phyloP scores from a whole-genome alignment of 1,139 yeast species.

The Geotrichum candidum region DNA sequence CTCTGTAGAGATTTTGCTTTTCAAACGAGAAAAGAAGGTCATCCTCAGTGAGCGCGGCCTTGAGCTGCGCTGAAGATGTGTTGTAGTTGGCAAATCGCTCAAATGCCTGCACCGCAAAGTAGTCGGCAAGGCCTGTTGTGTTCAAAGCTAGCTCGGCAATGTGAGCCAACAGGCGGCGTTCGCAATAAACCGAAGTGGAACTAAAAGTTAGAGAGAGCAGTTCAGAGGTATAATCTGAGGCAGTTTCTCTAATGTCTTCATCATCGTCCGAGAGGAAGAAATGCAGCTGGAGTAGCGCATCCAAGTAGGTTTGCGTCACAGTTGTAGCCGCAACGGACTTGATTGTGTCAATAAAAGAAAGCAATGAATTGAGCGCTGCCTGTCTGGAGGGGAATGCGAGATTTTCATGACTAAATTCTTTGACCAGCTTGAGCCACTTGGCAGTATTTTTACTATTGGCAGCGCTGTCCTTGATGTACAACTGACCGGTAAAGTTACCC shows the following conservation, averaged over 20 bases:
- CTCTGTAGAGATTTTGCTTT: conserved; percentile 47
- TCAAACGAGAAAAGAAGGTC: conserved; percentile 45
- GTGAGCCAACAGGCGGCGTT: conserved; percentile 22
- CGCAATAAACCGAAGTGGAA: conserved; percentile 33
- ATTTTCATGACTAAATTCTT: conserved; percentile 39
- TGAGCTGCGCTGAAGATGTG: conserved; percentile 17
- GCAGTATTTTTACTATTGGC: conserved; percentile 14
- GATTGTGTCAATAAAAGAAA: conserved; percentile 27
- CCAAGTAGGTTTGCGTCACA: conserved; percentile 2
- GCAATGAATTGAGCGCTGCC: conserved; percentile 45
- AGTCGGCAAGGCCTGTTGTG: neutral
- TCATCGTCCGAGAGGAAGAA: conserved; percentile 57
- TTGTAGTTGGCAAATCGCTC: neutral
- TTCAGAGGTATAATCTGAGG: conserved; percentile 22
- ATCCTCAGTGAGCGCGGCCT: conserved; percentile 21
- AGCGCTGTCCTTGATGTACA: neutral
- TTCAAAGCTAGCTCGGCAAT: conserved; percentile 3
- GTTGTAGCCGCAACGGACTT: neutral
- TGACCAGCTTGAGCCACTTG: conserved; percentile 36
- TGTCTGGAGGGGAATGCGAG: conserved; percentile 44
- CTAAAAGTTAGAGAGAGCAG: conserved; percentile 24
- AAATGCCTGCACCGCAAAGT: conserved; percentile 4
- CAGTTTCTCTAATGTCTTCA: conserved; percentile 31
- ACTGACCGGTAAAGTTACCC: conserved; percentile 40
- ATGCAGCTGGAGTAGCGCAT: conserved; percentile 33